These are phyloP conservation scores for Phalaenopsis hybrid DNA, from an alignment of 116 monocot species.

Conservation along the genomic window DNA sequence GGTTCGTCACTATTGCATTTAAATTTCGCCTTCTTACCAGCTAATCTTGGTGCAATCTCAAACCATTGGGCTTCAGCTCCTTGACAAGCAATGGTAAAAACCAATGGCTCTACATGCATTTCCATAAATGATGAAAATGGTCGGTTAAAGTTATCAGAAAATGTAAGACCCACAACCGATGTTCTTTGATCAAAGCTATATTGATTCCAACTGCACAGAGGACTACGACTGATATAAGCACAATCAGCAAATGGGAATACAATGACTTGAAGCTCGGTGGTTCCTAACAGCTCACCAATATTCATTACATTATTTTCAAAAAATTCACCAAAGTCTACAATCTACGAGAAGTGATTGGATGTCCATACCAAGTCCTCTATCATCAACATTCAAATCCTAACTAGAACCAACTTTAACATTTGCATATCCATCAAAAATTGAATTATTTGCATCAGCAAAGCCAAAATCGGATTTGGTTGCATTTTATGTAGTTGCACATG, in stretches of 20 bases:
- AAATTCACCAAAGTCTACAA: conserved; percentile 92
- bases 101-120: not conserved
- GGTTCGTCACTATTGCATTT: not conserved
- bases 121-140: conserved; percentile 20
- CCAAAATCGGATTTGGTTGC: conserved; percentile 29
- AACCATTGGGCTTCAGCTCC: not conserved
- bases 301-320: conserved; percentile 42
- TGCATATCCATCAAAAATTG: conserved; percentile 20
- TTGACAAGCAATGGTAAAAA: not conserved
- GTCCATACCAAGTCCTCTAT: conserved; percentile 45
- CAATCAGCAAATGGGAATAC: conserved; percentile 42
- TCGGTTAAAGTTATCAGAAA: conserved; percentile 51
- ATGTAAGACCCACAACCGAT: conserved; percentile 43
- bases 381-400: conserved; percentile 65
- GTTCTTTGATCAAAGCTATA: conserved; percentile 46
- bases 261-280: conserved; percentile 62
- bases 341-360: conserved; percentile 65
- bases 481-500: conserved; percentile 26
- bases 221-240: conserved; percentile 50
- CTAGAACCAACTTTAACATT: conserved; percentile 33
- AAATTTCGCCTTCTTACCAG: not conserved
- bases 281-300: conserved; percentile 94
- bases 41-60: not conserved
- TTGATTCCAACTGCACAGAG: conserved; percentile 31
- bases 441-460: conserved; percentile 41